These are phyloP conservation scores for Jaminaea rosea DNA, from an alignment of 1,284 basidiomycete genomes.

Conservation along the genomic window DNA sequence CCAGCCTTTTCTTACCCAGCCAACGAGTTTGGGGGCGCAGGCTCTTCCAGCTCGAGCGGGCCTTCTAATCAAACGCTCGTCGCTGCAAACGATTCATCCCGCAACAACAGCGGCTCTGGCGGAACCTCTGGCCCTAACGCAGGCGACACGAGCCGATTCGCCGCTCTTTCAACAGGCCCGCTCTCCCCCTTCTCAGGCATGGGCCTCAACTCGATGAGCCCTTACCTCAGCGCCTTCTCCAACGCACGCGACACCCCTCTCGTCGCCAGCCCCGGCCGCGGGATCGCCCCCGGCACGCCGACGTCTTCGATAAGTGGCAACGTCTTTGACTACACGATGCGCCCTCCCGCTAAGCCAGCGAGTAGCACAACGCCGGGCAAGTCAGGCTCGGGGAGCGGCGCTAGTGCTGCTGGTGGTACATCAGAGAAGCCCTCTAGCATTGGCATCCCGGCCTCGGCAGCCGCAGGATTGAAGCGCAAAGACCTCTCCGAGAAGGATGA, in stretches of 20 bases:
- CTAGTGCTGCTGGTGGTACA: no score
- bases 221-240: conserved; percentile 44
- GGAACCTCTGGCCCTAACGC: not conserved
- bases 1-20: conserved; percentile 5
- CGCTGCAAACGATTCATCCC: conserved; percentile 8
- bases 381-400: conserved; percentile 1
- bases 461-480: not conserved
- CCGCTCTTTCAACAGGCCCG: conserved; percentile 28
- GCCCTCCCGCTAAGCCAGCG: conserved; percentile 11
- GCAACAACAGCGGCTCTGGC: conserved; percentile 2
- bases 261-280: conserved; percentile 29
- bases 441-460: no score
- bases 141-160: conserved; percentile 16
- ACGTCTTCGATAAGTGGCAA: conserved; percentile 4
- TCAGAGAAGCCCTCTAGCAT: no score
- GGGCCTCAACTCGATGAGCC: conserved; percentile 39
- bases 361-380: conserved; percentile 2
- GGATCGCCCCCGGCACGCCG: conserved; percentile 9
- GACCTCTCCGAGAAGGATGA: not conserved
- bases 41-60: conserved; percentile 7
- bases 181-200: conserved; percentile 43
- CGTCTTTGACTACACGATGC: conserved; percentile 14
- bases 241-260: conserved; percentile 43
- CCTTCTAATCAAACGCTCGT: conserved; percentile 4
- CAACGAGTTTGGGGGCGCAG: conserved; percentile 10